phyloP scores from a whole-genome alignment of 2,329 filamentous ascomycete genomes.

The Cercospora sp. region DNA sequence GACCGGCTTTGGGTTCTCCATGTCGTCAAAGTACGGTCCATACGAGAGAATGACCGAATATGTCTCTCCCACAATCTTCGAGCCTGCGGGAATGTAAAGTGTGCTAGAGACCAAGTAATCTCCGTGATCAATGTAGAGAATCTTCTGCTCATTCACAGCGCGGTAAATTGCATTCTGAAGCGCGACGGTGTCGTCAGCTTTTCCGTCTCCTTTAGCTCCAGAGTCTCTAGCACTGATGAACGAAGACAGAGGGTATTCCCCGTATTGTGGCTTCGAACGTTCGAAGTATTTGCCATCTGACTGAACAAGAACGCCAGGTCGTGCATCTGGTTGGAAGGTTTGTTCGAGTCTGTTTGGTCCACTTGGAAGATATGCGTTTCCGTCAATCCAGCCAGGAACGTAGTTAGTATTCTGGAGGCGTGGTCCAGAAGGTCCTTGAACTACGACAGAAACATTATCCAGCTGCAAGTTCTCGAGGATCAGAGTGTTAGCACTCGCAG shows the following conservation, averaged over 20 bases:
- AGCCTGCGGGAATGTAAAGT: neutral
- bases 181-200: neutral
- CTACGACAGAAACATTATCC: conserved; percentile 50
- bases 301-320: conserved; percentile 39
- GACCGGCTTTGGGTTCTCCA: conserved; percentile 61
- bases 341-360: conserved; percentile 49
- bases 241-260: neutral
- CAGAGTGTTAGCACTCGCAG: conserved; percentile 50
- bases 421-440: conserved; percentile 41
- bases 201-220: neutral
- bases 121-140: neutral
- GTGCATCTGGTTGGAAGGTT: conserved; percentile 44
- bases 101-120: neutral
- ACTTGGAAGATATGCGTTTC: conserved; percentile 46
- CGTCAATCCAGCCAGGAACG: conserved; percentile 47
- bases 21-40: conserved; percentile 24
- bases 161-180: neutral
- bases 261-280: neutral
- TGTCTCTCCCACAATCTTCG: neutral
- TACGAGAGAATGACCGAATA: neutral
- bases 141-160: neutral
- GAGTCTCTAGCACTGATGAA: neutral
- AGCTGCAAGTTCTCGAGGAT: conserved; percentile 58
- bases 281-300: neutral
- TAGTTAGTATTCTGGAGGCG: conserved; percentile 33